These are phyloP conservation scores for Sicyos edulis DNA, from an alignment of 306 rosid genomes.

Conservation along the genomic window DNA sequence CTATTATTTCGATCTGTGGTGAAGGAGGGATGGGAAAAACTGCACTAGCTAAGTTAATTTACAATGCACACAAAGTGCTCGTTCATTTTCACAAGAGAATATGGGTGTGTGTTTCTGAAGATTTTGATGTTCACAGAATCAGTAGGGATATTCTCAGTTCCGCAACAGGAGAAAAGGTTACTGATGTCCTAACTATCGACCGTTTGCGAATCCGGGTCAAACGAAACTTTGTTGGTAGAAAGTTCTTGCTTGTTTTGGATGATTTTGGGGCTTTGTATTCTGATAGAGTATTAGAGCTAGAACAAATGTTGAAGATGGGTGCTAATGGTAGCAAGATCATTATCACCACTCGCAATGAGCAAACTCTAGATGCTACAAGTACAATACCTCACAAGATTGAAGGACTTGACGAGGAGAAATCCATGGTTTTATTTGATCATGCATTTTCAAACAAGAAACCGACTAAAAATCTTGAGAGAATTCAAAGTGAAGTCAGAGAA, in stretches of 20 bases:
- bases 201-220: constrained; percentile 10
- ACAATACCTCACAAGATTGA: neutral
- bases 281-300: constrained; percentile 17
- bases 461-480: neutral
- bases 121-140: constrained; percentile 20
- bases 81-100: constrained; percentile 14
- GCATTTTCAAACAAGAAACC: neutral
- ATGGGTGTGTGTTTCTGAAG: constrained; percentile 20
- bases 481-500: neutral
- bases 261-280: constrained; percentile 28
- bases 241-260: constrained; percentile 30
- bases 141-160: constrained; percentile 19
- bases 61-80: neutral
- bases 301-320: constrained; percentile 15
- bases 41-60: constrained; percentile 13
- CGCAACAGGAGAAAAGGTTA: constrained; percentile 3
- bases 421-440: constrained; percentile 6
- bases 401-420: neutral
- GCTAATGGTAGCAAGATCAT: constrained; percentile 26
- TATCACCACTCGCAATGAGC: constrained; percentile 22
- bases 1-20: constrained; percentile 8
- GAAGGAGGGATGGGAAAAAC: constrained; percentile 23
- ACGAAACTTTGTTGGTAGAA: constrained; percentile 21
- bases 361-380: neutral
- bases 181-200: neutral